Evolutionary conservation across 2,329 filamentous ascomycete genomes (phyloP), one percentile per base, ranked within the genome.

Genomic region (Septoria linicola): DNA sequence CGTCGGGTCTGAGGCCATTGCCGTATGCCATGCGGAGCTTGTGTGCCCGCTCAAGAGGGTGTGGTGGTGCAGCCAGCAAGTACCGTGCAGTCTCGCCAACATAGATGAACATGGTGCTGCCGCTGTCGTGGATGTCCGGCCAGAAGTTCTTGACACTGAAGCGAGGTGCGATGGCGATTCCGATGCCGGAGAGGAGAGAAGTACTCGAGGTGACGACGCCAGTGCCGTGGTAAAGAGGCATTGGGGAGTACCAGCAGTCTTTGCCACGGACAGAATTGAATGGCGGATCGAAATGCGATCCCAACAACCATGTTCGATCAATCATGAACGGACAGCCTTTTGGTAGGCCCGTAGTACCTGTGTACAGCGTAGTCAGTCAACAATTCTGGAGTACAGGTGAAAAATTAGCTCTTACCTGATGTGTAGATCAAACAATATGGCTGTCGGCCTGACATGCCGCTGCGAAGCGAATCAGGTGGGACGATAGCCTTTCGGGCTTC

Each of bases 31-130:
- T 68, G 41, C 75, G 75, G 4, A 85, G 74, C 3, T 70, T 71
- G 68, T 87, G 83, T 8, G 78, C 70, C 49, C 71, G 75, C 65
- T 86, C 83, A 4, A 80, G 75, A 0, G 81, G 75, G 17, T 78
- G 80, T 0, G 80, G 78, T 1, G 86, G 85, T 1, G 80, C 80
- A 1, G 85, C 82, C 11, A 90, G 76, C 1, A 90, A 76, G 59
- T 90, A 91, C 0, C 87, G 79, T 5, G 86, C 80, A 0, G 85
- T 88, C 66, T 90, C 87, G 61, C 87, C 87, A 1, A 91, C 87
- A 64, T 90, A 91, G 19, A 87, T 81, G 61, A 90, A 87, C 63
- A 80, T 79, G 0, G 86, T 90, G 0, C 86, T 79, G 19, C 77
- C 71, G 0, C 81, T 83, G 52, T 84, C 83, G 39, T 83, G 78